These are phyloP conservation scores for Geosiphon pyriformis DNA, from an alignment of 192 early-diverging fungal species.

Conservation along the genomic window DNA sequence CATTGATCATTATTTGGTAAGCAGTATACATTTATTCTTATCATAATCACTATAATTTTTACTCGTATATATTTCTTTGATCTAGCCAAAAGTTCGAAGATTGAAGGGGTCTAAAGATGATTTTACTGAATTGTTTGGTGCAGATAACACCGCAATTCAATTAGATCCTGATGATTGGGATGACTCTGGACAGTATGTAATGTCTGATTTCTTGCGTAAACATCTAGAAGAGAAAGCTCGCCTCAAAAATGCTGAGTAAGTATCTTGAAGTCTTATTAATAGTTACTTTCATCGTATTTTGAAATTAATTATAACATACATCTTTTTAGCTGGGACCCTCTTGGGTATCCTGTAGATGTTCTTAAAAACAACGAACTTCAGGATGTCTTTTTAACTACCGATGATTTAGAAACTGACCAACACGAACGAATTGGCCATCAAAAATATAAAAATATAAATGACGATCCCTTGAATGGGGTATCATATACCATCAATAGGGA, in stretches of 20 bases:
- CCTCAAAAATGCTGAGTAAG: neutral
- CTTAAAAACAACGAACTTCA: neutral
- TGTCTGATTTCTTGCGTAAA: neutral
- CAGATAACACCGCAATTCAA: neutral
- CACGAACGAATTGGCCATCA: neutral
- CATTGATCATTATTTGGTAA: slow-evolving; percentile 19
- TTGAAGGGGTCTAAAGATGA: neutral
- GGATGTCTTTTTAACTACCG: too few relatives aligned
- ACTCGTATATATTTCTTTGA: neutral
- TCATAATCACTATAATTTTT: too few relatives aligned
- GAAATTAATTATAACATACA: neutral
- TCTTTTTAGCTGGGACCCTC: neutral
- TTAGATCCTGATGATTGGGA: neutral
- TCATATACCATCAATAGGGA: too few relatives aligned
- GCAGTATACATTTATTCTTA: neutral
- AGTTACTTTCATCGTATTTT: neutral
- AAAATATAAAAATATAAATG: neutral
- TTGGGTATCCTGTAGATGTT: neutral
- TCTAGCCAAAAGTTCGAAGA: neutral
- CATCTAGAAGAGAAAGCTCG: neutral
- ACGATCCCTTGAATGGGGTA: neutral
- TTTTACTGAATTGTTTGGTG: neutral
- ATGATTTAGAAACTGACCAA: neutral
- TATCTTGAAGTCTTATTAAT: too few relatives aligned
- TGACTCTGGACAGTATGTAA: neutral